Evolutionary conservation across 2,329 filamentous ascomycete species (phyloP).

Genomic region (Neoarthrinium moseri): DNA sequence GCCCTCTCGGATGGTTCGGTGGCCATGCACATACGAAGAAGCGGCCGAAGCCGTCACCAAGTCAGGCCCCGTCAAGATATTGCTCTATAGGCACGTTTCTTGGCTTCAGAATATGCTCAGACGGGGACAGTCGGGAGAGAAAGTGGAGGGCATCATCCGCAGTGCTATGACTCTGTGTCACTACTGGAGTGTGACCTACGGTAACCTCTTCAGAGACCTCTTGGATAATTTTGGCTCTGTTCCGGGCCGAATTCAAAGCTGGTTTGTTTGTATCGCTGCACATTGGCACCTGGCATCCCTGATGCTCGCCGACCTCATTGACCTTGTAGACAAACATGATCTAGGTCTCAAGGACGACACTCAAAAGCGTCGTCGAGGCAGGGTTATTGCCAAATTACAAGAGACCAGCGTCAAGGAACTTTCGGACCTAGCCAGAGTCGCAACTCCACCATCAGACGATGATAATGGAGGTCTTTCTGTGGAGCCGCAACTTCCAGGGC

Average conservation of each 20-base stretch:
- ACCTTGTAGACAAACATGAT: conserved; percentile 19
- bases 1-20: conserved; percentile 39
- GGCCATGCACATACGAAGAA: conserved; percentile 54
- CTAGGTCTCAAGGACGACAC: background rate
- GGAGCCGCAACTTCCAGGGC: conserved; percentile 34
- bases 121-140: conserved; percentile 31
- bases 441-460: conserved; percentile 32
- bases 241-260: conserved; percentile 54
- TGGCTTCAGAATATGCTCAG: conserved; percentile 53
- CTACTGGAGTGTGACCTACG: background rate
- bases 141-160: conserved; percentile 45
- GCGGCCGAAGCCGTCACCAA: conserved; percentile 48
- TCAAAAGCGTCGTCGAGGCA: background rate
- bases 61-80: conserved; percentile 57
- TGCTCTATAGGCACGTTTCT: conserved; percentile 55
- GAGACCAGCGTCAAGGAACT: conserved; percentile 41
- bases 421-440: conserved; percentile 46
- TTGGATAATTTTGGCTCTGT: conserved; percentile 41
- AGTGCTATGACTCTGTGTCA: background rate
- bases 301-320: conserved; percentile 52
- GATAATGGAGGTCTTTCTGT: conserved; percentile 8
- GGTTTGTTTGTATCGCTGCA: conserved; percentile 56
- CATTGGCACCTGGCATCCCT: conserved; percentile 59
- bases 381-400: background rate
- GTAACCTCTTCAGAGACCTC: background rate